These are phyloP conservation scores for Pezicula neosporulosa DNA, from an alignment of 2,329 filamentous ascomycete species.

Conservation along the genomic window DNA sequence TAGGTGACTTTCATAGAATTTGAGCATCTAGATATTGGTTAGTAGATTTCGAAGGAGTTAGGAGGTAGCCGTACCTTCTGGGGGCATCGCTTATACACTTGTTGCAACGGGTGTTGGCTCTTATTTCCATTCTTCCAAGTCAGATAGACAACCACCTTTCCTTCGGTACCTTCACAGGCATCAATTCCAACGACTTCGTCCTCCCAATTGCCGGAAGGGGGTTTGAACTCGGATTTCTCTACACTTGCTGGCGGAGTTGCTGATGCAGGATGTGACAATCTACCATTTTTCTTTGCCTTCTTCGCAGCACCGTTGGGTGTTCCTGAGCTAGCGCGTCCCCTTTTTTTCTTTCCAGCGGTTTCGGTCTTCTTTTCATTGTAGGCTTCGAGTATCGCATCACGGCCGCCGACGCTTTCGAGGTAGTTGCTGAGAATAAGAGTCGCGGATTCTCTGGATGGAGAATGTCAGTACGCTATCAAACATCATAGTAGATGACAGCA, in stretches of 20 bases:
- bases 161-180: constrained; percentile 64
- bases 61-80: constrained; percentile 56
- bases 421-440: constrained; percentile 62
- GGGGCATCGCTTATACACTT: constrained; percentile 73
- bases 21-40: constrained; percentile 35
- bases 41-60: constrained; percentile 1
- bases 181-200: constrained; percentile 68
- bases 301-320: constrained; percentile 21
- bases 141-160: constrained; percentile 63
- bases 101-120: constrained; percentile 66
- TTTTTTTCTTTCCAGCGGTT: constrained; percentile 55
- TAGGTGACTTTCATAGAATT: constrained; percentile 47
- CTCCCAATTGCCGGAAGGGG: constrained; percentile 75
- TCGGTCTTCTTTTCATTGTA: constrained; percentile 39
- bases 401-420: constrained; percentile 59
- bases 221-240: constrained; percentile 49
- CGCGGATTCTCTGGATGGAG: constrained; percentile 47
- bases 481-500: constrained; percentile 6
- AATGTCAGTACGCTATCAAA: constrained; percentile 4
- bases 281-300: constrained; percentile 25
- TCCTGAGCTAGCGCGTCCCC: constrained; percentile 43
- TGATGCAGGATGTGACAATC: constrained; percentile 41
- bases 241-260: constrained; percentile 44
- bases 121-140: constrained; percentile 73
- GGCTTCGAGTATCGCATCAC: constrained; percentile 47